These are phyloP conservation scores for Oryza coarctata DNA, from an alignment of 176 grass and related monocot species.

Conservation along the genomic window DNA sequence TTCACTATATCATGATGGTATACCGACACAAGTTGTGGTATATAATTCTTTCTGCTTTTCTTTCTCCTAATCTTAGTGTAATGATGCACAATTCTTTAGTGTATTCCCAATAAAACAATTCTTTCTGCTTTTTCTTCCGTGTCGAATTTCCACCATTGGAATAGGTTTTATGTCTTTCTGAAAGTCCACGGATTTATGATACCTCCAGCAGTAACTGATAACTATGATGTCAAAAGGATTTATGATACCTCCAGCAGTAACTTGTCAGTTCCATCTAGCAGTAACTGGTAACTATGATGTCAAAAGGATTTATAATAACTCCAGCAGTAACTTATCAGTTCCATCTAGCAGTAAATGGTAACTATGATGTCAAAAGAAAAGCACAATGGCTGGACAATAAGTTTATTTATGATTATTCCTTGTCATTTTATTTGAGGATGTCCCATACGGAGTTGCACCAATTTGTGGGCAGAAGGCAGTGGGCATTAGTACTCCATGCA, in stretches of 20 bases:
- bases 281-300: background rate
- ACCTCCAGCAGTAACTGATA: conserved; percentile 13
- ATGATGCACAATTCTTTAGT: background rate
- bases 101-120: background rate
- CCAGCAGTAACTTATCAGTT: conserved; percentile 4
- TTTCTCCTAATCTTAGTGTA: background rate
- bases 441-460: conserved; percentile 13
- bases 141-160: conserved; percentile 24
- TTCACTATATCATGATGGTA: background rate
- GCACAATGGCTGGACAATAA: conserved; percentile 19
- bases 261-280: background rate
- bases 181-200: conserved; percentile 13
- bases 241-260: too few species aligned
- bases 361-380: conserved; percentile 20
- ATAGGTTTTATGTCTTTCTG: conserved; percentile 15
- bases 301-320: conserved; percentile 39
- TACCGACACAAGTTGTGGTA: conserved; percentile 30
- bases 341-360: background rate
- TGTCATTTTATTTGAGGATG: conserved; percentile 28
- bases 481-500: conserved; percentile 27
- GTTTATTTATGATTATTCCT: conserved; percentile 36
- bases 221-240: conserved; percentile 19
- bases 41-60: background rate
- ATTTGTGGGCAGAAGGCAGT: conserved; percentile 32
- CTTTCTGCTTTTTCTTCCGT: background rate